Percentiles rank a stretch among this genome's conserved stretches.
Conservation (phyloP, 2,329 filamentous ascomycete genomes). For the Claviceps sp. region DNA sequence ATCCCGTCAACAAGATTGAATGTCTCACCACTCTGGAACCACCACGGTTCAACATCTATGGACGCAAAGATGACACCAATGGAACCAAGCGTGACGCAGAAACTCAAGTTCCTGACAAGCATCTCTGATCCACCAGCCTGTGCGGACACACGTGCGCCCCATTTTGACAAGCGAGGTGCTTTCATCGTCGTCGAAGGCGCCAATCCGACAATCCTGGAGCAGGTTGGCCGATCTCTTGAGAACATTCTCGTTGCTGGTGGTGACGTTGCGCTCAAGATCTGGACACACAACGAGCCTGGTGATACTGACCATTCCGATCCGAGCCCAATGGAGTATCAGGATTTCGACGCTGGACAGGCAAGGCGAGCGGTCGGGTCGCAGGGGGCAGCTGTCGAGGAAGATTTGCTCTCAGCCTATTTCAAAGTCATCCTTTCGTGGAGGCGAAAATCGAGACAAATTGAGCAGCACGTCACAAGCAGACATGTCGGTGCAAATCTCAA, state of each 20-base stretch:
- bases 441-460: conserved; percentile 57
- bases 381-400: conserved; percentile 13
- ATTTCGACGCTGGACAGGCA: neutral
- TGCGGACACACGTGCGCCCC: conserved; percentile 17
- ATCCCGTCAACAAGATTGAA: conserved; percentile 17
- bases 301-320: neutral
- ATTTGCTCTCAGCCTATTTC: conserved; percentile 47
- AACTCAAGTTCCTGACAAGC: conserved; percentile 61
- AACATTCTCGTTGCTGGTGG: conserved; percentile 39
- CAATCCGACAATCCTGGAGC: conserved; percentile 33
- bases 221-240: conserved; percentile 52
- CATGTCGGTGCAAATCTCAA: neutral
- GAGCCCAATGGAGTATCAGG: conserved; percentile 2
- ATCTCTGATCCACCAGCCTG: conserved; percentile 56
- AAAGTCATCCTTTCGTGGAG: conserved; percentile 57
- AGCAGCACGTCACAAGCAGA: conserved; percentile 30
- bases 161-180: conserved; percentile 48
- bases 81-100: conserved; percentile 54
- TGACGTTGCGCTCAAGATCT: conserved; percentile 29
- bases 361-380: neutral
- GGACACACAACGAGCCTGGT: conserved; percentile 22
- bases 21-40: conserved; percentile 3
- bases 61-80: conserved; percentile 19
- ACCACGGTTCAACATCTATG: conserved; percentile 14
- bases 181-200: conserved; percentile 76